Percentiles rank a stretch among this genome's conserved stretches.
These are phyloP conservation scores for Fagopyrum homotropicum DNA, from an alignment of 148 eudicot genomes.

Conservation along the genomic window DNA sequence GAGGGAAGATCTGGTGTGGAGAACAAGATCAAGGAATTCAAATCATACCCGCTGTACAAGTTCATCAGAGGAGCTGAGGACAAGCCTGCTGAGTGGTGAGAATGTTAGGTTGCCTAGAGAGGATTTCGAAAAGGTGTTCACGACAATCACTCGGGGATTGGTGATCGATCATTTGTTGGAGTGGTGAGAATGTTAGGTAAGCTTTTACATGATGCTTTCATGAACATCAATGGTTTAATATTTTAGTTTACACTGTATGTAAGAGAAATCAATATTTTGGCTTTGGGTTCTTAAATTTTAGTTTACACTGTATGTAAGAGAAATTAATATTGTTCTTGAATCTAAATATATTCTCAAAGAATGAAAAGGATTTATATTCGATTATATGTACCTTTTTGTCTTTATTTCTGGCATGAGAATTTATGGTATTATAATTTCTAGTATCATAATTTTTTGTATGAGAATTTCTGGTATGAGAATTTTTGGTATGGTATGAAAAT, in stretches of 20 bases:
- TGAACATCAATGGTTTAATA: background rate
- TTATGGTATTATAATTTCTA: too few relatives aligned
- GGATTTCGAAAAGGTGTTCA: slow-evolving; percentile 25
- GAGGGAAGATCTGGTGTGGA: background rate
- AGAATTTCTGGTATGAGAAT: too few relatives aligned
- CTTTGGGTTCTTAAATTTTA: background rate
- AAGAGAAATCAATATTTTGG: background rate
- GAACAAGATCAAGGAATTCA: slow-evolving; percentile 14
- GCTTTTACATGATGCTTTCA: background rate
- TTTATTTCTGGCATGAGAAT: too few relatives aligned
- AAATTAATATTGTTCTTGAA: background rate
- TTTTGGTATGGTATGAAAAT: too few relatives aligned
- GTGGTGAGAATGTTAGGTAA: slow-evolving; percentile 14
- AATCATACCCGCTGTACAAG: slow-evolving; percentile 22
- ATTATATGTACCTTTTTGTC: too few relatives aligned
- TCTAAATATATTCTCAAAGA: background rate
- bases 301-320: slow-evolving; percentile 8
- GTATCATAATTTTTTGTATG: too few relatives aligned
- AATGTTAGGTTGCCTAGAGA: slow-evolving; percentile 21
- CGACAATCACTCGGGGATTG: slow-evolving; percentile 20
- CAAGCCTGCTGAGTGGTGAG: slow-evolving; percentile 20
- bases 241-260: slow-evolving; percentile 4
- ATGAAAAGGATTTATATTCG: too few relatives aligned
- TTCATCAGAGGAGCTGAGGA: slow-evolving; percentile 22
- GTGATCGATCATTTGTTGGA: slow-evolving; percentile 24